phyloP scores from a whole-genome alignment of 306 rosid species.

The Alnus glutinosa region DNA sequence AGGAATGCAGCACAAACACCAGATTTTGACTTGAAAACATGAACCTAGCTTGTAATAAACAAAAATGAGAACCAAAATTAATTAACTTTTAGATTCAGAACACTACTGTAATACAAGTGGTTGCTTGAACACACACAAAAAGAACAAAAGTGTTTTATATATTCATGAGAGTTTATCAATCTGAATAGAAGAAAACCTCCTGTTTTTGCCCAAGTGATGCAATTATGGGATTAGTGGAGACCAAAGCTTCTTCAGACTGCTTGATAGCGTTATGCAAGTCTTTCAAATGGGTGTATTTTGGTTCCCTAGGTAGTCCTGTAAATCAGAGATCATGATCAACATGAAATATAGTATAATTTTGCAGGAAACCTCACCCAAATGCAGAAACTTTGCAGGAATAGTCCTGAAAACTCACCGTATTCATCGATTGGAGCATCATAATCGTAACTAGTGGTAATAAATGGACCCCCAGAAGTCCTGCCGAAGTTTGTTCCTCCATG shows the following conservation, averaged over 20 bases:
- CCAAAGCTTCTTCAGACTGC: slow-evolving; percentile 63
- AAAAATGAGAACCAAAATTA: slow-evolving; percentile 22
- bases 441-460: slow-evolving; percentile 90
- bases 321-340: too few species aligned
- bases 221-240: slow-evolving; percentile 63
- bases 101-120: background rate
- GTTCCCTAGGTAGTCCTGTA: slow-evolving; percentile 71
- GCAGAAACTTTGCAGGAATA: background rate
- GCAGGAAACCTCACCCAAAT: background rate
- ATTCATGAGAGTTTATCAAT: slow-evolving; percentile 1
- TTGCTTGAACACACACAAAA: too few species aligned
- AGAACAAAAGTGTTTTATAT: too few species aligned
- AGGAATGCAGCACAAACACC: slow-evolving; percentile 86
- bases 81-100: too few species aligned
- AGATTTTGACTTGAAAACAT: slow-evolving; percentile 53
- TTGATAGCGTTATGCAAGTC: slow-evolving; percentile 85
- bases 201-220: slow-evolving; percentile 62
- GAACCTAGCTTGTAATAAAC: slow-evolving; percentile 61
- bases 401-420: slow-evolving; percentile 53
- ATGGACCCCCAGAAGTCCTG: slow-evolving; percentile 84
- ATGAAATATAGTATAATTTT: background rate
- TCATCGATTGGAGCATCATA: slow-evolving; percentile 92
- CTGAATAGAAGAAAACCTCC: slow-evolving; percentile 50
- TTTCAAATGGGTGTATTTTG: slow-evolving; percentile 88
- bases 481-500: slow-evolving; percentile 99